Evolutionary conservation across 768 basidiomycete genomes (phyloP).

Genomic region (Trichaptum fuscoviolaceum): DNA sequence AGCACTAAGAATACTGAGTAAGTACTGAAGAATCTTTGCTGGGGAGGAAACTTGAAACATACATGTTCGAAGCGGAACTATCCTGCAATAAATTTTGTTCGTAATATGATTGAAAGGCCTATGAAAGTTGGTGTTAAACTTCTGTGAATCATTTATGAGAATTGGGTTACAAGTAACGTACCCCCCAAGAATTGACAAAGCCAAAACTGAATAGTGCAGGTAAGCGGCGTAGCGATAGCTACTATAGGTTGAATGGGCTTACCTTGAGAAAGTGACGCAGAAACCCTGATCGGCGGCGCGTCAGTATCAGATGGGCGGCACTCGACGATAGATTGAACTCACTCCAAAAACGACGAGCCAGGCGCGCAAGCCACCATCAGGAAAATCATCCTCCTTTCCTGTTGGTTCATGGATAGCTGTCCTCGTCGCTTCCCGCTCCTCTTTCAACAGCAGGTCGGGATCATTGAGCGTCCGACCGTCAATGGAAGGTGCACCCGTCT

Average conservation of each 20-base stretch:
- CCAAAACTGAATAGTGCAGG: constrained; percentile 43
- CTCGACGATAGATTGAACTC: constrained; percentile 11
- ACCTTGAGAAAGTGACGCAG: constrained; percentile 36
- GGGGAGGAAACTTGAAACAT: constrained; percentile 20
- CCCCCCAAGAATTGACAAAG: constrained; percentile 72
- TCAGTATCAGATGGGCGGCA: background rate
- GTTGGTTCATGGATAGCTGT: background rate
- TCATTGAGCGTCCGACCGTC: background rate
- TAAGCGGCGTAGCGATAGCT: background rate
- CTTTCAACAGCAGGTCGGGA: background rate
- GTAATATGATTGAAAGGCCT: constrained; percentile 76
- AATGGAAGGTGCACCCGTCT: background rate
- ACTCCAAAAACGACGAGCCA: constrained; percentile 40
- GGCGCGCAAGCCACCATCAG: constrained; percentile 40
- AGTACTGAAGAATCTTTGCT: constrained; percentile 12
- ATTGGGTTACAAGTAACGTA: constrained; percentile 27
- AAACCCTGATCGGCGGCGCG: constrained; percentile 6
- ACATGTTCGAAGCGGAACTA: constrained; percentile 62
- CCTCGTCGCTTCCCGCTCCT: background rate
- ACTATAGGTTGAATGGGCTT: constrained; percentile 12
- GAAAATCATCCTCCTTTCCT: constrained; percentile 22
- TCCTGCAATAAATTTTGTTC: constrained; percentile 43
- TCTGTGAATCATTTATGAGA: background rate
- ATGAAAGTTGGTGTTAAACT: constrained; percentile 3
- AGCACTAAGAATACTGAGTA: constrained; percentile 38